A percentile compares a stretch with the other conserved stretches of the same genome.
Evolutionary conservation across 1,284 basidiomycete genomes (phyloP).

Genomic region (Pseudozyma hubeiensis): DNA sequence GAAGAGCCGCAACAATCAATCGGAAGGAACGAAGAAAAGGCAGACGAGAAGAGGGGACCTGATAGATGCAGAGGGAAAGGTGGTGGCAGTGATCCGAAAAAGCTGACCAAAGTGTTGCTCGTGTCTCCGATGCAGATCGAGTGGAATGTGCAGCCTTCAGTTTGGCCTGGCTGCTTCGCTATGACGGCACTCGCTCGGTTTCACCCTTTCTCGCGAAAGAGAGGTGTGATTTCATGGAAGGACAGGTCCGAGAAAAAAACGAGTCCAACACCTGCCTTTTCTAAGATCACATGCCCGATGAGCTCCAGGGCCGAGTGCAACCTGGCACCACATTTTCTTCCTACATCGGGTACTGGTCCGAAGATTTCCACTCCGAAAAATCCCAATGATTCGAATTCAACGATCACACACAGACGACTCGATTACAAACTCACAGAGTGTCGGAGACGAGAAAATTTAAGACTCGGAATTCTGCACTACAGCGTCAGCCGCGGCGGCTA

Average conservation of each 20-base stretch:
- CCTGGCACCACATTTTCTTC: background rate
- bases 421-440: conserved; percentile 6
- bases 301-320: background rate
- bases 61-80: background rate
- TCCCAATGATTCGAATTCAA: conserved; percentile 1
- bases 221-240: conserved; percentile 1
- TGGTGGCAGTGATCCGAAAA: background rate
- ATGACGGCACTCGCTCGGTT: background rate
- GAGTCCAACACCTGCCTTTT: conserved; percentile 12
- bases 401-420: conserved; percentile 6
- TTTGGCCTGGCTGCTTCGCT: background rate
- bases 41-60: background rate
- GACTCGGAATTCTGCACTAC: background rate
- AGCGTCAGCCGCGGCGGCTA: too few relatives aligned
- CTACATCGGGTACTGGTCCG: background rate
- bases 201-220: background rate
- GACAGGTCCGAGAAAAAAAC: background rate
- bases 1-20: background rate
- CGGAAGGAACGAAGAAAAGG: background rate
- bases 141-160: background rate
- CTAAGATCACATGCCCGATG: conserved; percentile 1
- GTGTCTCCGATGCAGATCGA: conserved; percentile 3
- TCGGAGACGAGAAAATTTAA: background rate
- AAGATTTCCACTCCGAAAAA: too few relatives aligned
- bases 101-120: conserved; percentile 1